Conservation (phyloP, 2,329 filamentous ascomycete genomes). For the Botrytis pseudocinerea region DNA sequence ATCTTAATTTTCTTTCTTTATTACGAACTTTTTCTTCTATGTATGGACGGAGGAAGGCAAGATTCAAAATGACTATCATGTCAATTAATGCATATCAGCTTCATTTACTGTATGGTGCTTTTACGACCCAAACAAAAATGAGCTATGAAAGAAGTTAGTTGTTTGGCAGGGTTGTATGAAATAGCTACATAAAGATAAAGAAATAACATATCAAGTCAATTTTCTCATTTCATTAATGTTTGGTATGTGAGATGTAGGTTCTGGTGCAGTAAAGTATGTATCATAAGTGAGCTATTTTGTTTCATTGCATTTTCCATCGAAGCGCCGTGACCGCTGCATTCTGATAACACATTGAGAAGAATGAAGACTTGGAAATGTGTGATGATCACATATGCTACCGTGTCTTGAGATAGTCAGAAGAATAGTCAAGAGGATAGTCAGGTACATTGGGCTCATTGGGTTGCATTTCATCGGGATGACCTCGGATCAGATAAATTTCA, state of each 20-base stretch:
- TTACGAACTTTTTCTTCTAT: conserved; percentile 5
- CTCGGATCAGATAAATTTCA: background rate
- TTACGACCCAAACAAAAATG: conserved; percentile 1
- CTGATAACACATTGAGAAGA: background rate
- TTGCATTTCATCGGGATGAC: background rate
- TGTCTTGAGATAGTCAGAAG: background rate
- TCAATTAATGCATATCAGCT: conserved; percentile 15
- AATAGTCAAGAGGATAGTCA: background rate
- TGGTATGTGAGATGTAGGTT: background rate
- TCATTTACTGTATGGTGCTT: background rate
- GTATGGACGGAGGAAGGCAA: conserved; percentile 9
- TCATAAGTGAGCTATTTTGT: background rate
- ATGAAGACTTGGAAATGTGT: background rate
- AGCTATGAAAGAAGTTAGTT: conserved; percentile 7
- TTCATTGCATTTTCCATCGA: background rate
- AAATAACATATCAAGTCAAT: conserved; percentile 5
- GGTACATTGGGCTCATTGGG: conserved; percentile 14
- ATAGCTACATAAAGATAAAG: conserved; percentile 12
- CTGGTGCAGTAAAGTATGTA: background rate
- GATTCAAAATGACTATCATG: conserved; percentile 17
- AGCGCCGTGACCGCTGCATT: background rate
- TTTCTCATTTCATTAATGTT: background rate
- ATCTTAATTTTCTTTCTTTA: conserved; percentile 8
- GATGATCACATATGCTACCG: background rate
- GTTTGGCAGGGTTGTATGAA: conserved; percentile 4